Percentiles rank a stretch among this genome's conserved stretches.
Evolutionary conservation across 805 yeast species (phyloP).

Genomic region (Wickerhamiella cacticola): DNA sequence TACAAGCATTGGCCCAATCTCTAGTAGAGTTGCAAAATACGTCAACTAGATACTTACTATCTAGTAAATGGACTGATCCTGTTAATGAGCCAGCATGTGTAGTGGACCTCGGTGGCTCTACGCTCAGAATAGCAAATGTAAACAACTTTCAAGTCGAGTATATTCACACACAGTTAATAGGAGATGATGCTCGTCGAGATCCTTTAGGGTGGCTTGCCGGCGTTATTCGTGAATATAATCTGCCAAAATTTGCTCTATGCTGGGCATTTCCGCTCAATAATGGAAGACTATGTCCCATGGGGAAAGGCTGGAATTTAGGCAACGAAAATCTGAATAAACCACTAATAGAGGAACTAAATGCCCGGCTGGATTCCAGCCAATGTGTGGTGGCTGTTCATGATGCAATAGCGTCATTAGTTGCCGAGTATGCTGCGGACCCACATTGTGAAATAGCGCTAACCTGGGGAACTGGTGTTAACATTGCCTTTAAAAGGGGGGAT

Average conservation of each 20-base stretch:
- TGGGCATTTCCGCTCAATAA: conserved; percentile 23
- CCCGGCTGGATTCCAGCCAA: not conserved
- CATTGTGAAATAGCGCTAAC: conserved; percentile 20
- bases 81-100: conserved; percentile 2
- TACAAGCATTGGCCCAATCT: not conserved
- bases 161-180: not conserved
- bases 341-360: conserved; percentile 15
- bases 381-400: conserved; percentile 19
- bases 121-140: conserved; percentile 17
- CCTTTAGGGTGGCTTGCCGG: conserved; percentile 19
- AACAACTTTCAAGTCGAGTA: not conserved
- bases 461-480: conserved; percentile 23
- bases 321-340: conserved; percentile 9
- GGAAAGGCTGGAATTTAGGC: conserved; percentile 18
- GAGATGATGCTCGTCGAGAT: not conserved
- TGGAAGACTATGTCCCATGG: conserved; percentile 21
- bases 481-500: not conserved
- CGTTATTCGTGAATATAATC: conserved; percentile 11
- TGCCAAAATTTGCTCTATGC: conserved; percentile 15
- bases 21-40: not conserved
- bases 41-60: not conserved
- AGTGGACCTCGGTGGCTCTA: conserved; percentile 23
- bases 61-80: not conserved
- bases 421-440: conserved; percentile 15
- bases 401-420: conserved; percentile 21